Percentiles rank a stretch among this genome's conserved stretches.
phyloP scores from a whole-genome alignment of 2,329 filamentous ascomycete genomes.

The Calonectria pseudoreteaudii region DNA sequence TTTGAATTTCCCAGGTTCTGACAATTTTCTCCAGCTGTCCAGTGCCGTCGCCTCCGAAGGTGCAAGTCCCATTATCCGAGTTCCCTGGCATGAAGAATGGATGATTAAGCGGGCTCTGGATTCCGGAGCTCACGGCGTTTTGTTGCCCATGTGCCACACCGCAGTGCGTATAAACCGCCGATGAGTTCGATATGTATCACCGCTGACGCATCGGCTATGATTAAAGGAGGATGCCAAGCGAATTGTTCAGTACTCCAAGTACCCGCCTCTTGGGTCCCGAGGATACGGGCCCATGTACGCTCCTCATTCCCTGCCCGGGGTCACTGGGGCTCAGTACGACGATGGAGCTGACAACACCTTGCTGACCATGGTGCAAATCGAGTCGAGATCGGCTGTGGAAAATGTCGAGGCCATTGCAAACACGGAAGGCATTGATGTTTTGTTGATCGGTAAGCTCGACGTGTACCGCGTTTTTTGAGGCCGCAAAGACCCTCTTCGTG shows the following conservation, averaged over 20 bases:
- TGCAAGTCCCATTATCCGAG: conserved; percentile 18
- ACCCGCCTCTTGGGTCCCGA: conserved; percentile 20
- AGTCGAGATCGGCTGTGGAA: conserved; percentile 19
- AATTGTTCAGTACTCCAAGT: conserved; percentile 24
- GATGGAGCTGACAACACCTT: conserved; percentile 11
- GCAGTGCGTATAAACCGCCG: background rate
- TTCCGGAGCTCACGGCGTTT: conserved; percentile 16
- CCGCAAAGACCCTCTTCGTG: background rate
- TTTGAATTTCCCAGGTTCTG: background rate
- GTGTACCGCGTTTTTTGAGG: background rate
- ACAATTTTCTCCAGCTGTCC: background rate
- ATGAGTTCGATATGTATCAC: background rate
- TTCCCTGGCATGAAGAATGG: conserved; percentile 23
- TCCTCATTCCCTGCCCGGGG: conserved; percentile 6
- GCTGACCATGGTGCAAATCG: conserved; percentile 22
- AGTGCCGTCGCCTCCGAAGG: conserved; percentile 15
- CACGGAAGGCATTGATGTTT: conserved; percentile 14
- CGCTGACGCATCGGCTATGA: background rate
- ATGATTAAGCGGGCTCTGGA: conserved; percentile 26
- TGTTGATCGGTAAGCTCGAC: conserved; percentile 19
- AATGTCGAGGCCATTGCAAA: conserved; percentile 23
- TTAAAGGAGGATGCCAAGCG: conserved; percentile 16
- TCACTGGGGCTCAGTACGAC: conserved; percentile 15
- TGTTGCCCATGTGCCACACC: conserved; percentile 23
- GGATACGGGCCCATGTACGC: conserved; percentile 23